Evolutionary conservation across 257 asterid species (phyloP), one percentile per base, ranked within the genome.

Genomic region (Solanum microdontum): DNA sequence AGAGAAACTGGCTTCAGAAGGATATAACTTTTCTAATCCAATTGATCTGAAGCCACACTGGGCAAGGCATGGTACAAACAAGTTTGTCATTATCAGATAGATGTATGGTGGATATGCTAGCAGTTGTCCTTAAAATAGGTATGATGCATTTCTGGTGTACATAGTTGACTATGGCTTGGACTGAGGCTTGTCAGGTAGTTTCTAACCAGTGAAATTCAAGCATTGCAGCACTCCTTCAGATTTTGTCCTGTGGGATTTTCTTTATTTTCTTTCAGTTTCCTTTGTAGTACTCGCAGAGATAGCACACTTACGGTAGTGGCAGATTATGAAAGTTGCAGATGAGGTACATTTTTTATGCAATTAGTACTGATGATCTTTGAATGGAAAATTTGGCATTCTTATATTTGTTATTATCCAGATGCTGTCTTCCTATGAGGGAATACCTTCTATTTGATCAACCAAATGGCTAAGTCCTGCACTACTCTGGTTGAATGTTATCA

Each of bases 11-110:
- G 89, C 97, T 19, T 89, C 94, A 3, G 95, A 95, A 85, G 96
- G 95, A 70, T 96, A 92, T 90, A 86, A 95, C 88, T 93, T 96
- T 90, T 91, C 96, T 43, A 92, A 79, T 87, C 93, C 98, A 1
- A 96, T 96, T 84, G 99, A 96, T 90, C 92, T 96, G 87, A 93
- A 88, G 95, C 92, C 88, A 91, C 93, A 95, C 90, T 96, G 98
- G 99, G 99, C 99, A 2, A 96, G 93, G 89, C 99, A 96, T 86
- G 99, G 99, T 76, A 96, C 99, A 2, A 96, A 95, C 89, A 96
- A 96, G 94, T 96, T 95, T 79, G 99, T 96, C 88, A 96, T 97
- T 21, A 96, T 96, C 87, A 90, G 98, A 74, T 95, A 88, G 89
- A 75, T 43, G 82, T 86, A 82, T 87, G 90, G 69, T 62, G 86